Evolutionary conservation across 2,329 filamentous ascomycete genomes (phyloP).

Genomic region (Sporothrix curviconia): DNA sequence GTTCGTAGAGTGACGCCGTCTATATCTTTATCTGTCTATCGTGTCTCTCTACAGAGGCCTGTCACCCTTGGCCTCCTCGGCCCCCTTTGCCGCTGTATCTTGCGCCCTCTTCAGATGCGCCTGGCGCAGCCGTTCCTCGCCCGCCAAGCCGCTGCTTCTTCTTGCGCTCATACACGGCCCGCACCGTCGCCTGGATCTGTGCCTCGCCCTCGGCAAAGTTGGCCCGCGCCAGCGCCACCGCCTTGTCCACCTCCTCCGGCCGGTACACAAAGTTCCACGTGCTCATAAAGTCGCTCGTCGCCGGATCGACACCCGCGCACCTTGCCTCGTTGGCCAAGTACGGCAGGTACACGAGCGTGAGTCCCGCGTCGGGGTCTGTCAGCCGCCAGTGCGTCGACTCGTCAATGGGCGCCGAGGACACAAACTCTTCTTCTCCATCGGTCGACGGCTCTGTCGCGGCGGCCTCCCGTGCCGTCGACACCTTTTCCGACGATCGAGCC

Average conservation of each 20-base stretch:
- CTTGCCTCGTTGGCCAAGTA: slow-evolving; percentile 70
- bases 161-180: slow-evolving; percentile 90
- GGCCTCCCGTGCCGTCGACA: slow-evolving; percentile 34
- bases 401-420: slow-evolving; percentile 37
- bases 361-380: slow-evolving; percentile 71
- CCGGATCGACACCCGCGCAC: slow-evolving; percentile 75
- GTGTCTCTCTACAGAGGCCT: no score
- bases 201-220: slow-evolving; percentile 82
- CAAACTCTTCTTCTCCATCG: neutral
- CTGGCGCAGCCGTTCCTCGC: slow-evolving; percentile 23
- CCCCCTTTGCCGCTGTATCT: slow-evolving; percentile 36
- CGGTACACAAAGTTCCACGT: slow-evolving; percentile 99
- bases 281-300: slow-evolving; percentile 75
- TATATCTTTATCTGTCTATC: no score
- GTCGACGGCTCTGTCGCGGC: slow-evolving; percentile 17
- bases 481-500: slow-evolving; percentile 72
- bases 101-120: no score
- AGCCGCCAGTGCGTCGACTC: slow-evolving; percentile 63
- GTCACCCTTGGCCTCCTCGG: no score
- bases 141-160: slow-evolving; percentile 59
- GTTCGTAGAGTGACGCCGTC: no score
- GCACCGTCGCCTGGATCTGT: slow-evolving; percentile 68
- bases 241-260: slow-evolving; percentile 78
- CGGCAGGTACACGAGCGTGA: slow-evolving; percentile 86
- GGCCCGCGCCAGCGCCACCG: slow-evolving; percentile 72